These are phyloP conservation scores for Trichothecium sympodiale DNA, from an alignment of 2,329 filamentous ascomycete genomes.

Conservation along the genomic window DNA sequence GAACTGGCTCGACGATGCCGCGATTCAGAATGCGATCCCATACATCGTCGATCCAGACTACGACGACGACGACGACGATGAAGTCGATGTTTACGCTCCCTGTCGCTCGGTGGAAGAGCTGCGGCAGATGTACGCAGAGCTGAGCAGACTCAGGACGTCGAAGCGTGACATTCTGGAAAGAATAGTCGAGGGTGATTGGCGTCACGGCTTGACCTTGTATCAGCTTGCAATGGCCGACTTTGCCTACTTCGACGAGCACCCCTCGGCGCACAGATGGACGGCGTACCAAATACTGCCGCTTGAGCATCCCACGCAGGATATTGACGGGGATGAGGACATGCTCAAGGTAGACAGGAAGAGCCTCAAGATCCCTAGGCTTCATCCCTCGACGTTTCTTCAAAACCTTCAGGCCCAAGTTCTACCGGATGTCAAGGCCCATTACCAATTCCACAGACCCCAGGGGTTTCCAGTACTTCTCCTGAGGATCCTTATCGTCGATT, in stretches of 20 bases:
- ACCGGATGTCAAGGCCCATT: slow-evolving; percentile 74
- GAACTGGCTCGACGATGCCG: slow-evolving; percentile 64
- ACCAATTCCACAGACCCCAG: slow-evolving; percentile 63
- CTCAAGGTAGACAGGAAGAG: slow-evolving; percentile 32
- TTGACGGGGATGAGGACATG: slow-evolving; percentile 25
- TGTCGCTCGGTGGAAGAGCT: slow-evolving; percentile 55
- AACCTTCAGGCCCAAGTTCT: slow-evolving; percentile 65
- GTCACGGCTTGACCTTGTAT: slow-evolving; percentile 51
- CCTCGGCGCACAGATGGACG: slow-evolving; percentile 52
- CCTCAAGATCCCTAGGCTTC: slow-evolving; percentile 56
- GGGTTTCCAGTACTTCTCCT: slow-evolving; percentile 60
- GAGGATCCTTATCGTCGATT: slow-evolving; percentile 71
- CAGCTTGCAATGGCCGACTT: slow-evolving; percentile 60
- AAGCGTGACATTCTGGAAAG: slow-evolving; percentile 53
- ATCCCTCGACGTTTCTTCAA: slow-evolving; percentile 68
- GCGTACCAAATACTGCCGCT: slow-evolving; percentile 48
- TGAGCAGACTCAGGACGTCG: slow-evolving; percentile 49
- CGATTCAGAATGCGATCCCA: slow-evolving; percentile 40
- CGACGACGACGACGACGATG: slow-evolving; percentile 44
- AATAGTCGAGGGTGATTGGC: slow-evolving; percentile 58
- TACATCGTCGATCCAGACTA: slow-evolving; percentile 22
- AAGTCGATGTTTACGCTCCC: slow-evolving; percentile 57
- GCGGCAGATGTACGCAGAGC: slow-evolving; percentile 49
- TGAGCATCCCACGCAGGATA: slow-evolving; percentile 22
- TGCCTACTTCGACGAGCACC: slow-evolving; percentile 55